Evolutionary conservation across 352 stramenopile species (phyloP).

Genomic region (Pythium utonaiense): DNA sequence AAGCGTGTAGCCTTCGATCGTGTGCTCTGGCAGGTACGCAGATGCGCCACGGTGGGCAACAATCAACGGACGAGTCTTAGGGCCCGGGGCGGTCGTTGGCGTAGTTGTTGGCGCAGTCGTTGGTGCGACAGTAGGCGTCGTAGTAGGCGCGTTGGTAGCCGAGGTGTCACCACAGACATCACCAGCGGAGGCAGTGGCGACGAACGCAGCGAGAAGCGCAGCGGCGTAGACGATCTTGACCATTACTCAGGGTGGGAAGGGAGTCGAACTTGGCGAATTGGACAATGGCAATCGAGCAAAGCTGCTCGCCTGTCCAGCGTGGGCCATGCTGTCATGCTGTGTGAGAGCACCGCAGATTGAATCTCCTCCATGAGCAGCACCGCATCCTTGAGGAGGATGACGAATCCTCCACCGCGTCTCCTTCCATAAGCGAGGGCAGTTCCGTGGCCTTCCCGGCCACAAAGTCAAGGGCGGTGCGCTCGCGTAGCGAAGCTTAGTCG

Average conservation of each 20-base stretch:
- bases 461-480: neutral
- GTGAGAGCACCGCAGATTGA: too few species aligned
- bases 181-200: slow-evolving; percentile 25
- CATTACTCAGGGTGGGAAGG: slow-evolving; percentile 28
- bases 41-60: slow-evolving; percentile 84
- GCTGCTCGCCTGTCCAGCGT: neutral
- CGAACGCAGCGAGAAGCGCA: slow-evolving; percentile 27
- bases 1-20: slow-evolving; percentile 85
- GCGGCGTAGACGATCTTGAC: slow-evolving; percentile 38
- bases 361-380: neutral
- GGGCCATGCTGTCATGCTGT: too few species aligned
- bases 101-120: too few species aligned
- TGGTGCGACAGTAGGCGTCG: neutral
- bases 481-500: slow-evolving; percentile 2
- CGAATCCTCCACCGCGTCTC: neutral
- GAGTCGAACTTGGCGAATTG: slow-evolving; percentile 18
- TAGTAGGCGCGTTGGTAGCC: slow-evolving; percentile 15
- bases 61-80: slow-evolving; percentile 52
- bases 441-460: neutral
- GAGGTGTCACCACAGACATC: slow-evolving; percentile 32
- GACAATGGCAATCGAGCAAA: slow-evolving; percentile 1
- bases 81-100: slow-evolving; percentile 14
- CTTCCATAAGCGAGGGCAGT: neutral
- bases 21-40: slow-evolving; percentile 90
- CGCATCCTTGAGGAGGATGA: neutral